Evolutionary conservation across 2,329 filamentous ascomycete genomes (phyloP), one percentile per base, ranked within the genome.

Genomic region (Malbranchea cinnamomea): DNA sequence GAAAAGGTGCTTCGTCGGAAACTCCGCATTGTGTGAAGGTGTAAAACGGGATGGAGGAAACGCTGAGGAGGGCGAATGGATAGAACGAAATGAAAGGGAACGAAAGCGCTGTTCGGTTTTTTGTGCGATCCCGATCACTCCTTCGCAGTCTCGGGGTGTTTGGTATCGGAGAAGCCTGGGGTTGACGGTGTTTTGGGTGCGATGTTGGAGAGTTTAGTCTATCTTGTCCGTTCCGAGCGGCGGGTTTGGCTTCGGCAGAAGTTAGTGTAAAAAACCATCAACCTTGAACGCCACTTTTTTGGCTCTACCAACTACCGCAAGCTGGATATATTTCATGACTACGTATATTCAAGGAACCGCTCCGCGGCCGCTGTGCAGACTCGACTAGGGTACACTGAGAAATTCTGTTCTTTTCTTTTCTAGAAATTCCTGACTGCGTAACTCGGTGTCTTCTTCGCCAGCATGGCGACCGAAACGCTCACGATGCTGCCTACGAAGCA

Each of bases 1-100:
- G 68, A 74, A 65, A 68, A 68, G 60, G 72, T 61, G 42, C 74
- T 74, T 69, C 78, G 75, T 53, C 78, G 68, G 60, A 92, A 64
- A 52, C 82, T 78, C 71, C 91, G 83, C 85, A 93, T 93, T 39
- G 35, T 44, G 41, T 39, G 31, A 37, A 42, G 11, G 29, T 16
- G 21, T 21, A 24, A 15, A 33, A 23, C 17, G 20, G 29, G 37
- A 24, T 28, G 29, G 35, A 42, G 32, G 21, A 37, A 37, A 31
- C 40, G 35, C 33, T 31, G 27, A 39, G 32, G 28, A 39, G 21
- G 39, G 36, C n/a, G n/a, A n/a, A n/a, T n/a, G 28, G 38, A 31
- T 38, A 27, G 37, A 38, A 34, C 20, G 24, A 15, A 30, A 32
- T 22, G 32, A 20, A 14, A 32, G 30, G 25, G 22, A 34, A 38